phyloP scores from a whole-genome alignment of 176 grass and related monocot genomes.

The Melocanna baccifera region DNA sequence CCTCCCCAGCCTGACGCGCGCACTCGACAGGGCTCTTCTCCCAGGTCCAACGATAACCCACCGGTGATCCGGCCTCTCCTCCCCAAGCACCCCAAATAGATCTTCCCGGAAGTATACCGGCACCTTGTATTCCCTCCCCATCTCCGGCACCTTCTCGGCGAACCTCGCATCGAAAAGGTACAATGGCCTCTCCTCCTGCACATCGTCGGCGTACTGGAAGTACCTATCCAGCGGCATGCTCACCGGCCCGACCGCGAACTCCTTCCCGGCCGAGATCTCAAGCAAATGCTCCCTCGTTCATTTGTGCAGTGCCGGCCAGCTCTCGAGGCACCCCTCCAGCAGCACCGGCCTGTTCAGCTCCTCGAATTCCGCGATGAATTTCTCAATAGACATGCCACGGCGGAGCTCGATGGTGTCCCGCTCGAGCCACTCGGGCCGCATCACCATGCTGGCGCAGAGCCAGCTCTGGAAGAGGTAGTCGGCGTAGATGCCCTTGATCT shows the following conservation, averaged over 20 bases:
- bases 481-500: conserved; percentile 70
- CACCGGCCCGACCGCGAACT: conserved; percentile 69
- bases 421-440: conserved; percentile 82
- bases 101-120: conserved; percentile 80
- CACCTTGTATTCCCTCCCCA: conserved; percentile 70
- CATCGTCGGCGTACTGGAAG: conserved; percentile 64
- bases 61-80: conserved; percentile 75
- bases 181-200: conserved; percentile 79
- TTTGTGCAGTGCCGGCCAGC: conserved; percentile 63
- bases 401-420: conserved; percentile 77
- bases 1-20: conserved; percentile 59
- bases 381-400: conserved; percentile 53
- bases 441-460: conserved; percentile 96
- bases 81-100: conserved; percentile 72
- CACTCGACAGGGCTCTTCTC: conserved; percentile 83
- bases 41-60: conserved; percentile 90
- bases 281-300: conserved; percentile 62
- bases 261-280: conserved; percentile 42
- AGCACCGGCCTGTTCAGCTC: conserved; percentile 82
- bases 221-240: conserved; percentile 70
- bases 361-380: conserved; percentile 63
- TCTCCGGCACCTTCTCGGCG: conserved; percentile 67
- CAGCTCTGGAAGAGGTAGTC: conserved; percentile 98
- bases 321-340: conserved; percentile 79
- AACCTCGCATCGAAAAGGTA: conserved; percentile 86